phyloP scores from a whole-genome alignment of 208 protist genomes.

The Crithidia expoeki region DNA sequence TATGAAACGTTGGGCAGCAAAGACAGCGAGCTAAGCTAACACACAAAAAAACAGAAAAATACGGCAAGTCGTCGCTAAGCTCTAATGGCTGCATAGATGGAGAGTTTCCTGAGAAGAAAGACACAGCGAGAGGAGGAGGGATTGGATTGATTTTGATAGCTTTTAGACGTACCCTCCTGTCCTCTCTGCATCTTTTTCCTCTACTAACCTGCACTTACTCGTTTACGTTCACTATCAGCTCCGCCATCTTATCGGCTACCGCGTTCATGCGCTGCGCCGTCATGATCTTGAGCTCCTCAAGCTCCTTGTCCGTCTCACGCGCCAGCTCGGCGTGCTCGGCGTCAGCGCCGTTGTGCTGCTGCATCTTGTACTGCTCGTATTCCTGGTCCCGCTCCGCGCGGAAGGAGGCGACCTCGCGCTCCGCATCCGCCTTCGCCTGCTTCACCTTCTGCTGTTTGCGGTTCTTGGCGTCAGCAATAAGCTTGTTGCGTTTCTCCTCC shows the following conservation, averaged over 20 bases:
- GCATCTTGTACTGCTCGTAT: constrained; percentile 63
- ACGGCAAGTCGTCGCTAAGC: background rate
- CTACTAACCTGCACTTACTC: constrained; percentile 11
- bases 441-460: constrained; percentile 86
- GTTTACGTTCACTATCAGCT: constrained; percentile 60
- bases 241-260: constrained; percentile 68
- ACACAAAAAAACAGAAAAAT: background rate
- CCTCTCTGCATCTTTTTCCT: background rate
- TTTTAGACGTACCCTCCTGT: too few species aligned
- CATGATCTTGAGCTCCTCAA: constrained; percentile 65
- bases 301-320: constrained; percentile 66
- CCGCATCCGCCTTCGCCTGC: constrained; percentile 85
- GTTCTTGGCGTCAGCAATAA: constrained; percentile 81
- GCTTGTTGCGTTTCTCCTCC: constrained; percentile 83
- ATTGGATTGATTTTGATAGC: too few species aligned
- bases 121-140: too few species aligned
- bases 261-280: constrained; percentile 65
- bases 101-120: too few species aligned
- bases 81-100: too few species aligned
- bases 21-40: constrained; percentile 2
- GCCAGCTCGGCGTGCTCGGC: constrained; percentile 63
- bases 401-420: constrained; percentile 80
- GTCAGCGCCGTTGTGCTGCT: constrained; percentile 58
- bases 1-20: constrained; percentile 10
- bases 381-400: constrained; percentile 73